phyloP scores from a whole-genome alignment of 495 filamentous ascomycete genomes.

The Lentithecium fluviatile region DNA sequence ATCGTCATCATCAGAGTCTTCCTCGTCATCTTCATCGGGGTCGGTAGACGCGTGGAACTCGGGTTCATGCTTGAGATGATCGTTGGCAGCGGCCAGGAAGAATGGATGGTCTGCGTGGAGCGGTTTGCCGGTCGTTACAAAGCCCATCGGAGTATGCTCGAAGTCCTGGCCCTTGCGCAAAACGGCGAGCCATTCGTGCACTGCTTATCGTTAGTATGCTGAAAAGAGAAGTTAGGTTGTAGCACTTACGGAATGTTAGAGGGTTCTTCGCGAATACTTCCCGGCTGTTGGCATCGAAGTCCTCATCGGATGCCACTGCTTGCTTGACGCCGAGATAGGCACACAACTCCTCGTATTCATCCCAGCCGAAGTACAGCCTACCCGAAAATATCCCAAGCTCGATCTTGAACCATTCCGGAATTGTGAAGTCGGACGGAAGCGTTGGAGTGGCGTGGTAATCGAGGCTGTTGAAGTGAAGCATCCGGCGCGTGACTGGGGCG shows the following conservation, averaged over 20 bases:
- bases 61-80: background rate
- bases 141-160: slow-evolving; percentile 57
- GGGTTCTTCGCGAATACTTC: slow-evolving; percentile 38
- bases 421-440: slow-evolving; percentile 40
- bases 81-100: slow-evolving; percentile 41
- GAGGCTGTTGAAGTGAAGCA: slow-evolving; percentile 55
- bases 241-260: slow-evolving; percentile 39
- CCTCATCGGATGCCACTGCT: background rate
- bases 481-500: slow-evolving; percentile 53
- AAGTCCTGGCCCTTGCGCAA: slow-evolving; percentile 55
- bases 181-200: slow-evolving; percentile 54
- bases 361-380: slow-evolving; percentile 54
- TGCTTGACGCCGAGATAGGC: slow-evolving; percentile 32
- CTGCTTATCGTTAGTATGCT: background rate
- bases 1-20: background rate
- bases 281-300: background rate
- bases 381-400: slow-evolving; percentile 59
- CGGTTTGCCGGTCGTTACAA: slow-evolving; percentile 49
- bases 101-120: slow-evolving; percentile 50
- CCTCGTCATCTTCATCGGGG: background rate
- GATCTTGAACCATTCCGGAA: slow-evolving; percentile 50
- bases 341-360: slow-evolving; percentile 42
- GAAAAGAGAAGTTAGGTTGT: background rate
- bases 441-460: slow-evolving; percentile 51
- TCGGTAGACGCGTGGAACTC: no score